These are phyloP conservation scores for Scheffersomyces insectosa DNA, from an alignment of 1,139 yeast species.

Conservation along the genomic window DNA sequence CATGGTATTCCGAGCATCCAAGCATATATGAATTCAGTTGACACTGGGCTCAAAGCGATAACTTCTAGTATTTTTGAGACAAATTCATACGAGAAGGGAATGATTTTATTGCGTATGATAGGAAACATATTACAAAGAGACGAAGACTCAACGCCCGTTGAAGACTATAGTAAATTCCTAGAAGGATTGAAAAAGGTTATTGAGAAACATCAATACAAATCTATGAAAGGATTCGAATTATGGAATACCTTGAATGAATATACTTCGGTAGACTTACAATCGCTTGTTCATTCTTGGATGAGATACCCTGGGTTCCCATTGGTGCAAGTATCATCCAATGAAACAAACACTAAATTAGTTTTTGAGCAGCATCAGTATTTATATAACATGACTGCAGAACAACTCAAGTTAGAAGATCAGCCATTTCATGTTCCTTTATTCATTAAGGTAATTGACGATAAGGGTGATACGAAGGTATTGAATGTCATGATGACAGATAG, in stretches of 20 bases:
- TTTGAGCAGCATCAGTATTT: constrained; percentile 57
- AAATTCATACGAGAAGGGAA: constrained; percentile 65
- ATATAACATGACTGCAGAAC: constrained; percentile 23
- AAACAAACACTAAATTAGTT: constrained; percentile 24
- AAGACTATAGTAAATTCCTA: constrained; percentile 29
- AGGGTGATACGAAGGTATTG: constrained; percentile 29
- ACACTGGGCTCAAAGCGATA: constrained; percentile 41
- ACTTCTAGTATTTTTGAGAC: constrained; percentile 48
- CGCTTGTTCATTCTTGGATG: constrained; percentile 59
- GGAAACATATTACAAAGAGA: constrained; percentile 44
- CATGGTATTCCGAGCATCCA: constrained; percentile 26
- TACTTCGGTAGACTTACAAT: constrained; percentile 31
- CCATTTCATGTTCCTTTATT: constrained; percentile 57
- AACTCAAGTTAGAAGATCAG: constrained; percentile 39
- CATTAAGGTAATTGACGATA: constrained; percentile 31
- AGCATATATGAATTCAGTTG: constrained; percentile 27
- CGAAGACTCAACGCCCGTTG: constrained; percentile 15
- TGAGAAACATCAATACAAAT: constrained; percentile 28
- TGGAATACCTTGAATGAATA: constrained; percentile 47
- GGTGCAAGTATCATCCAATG: constrained; percentile 35
- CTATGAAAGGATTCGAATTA: constrained; percentile 56
- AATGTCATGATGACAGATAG: constrained; percentile 52
- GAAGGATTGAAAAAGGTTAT: constrained; percentile 46
- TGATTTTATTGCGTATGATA: constrained; percentile 57
- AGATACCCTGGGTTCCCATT: constrained; percentile 61